A percentile compares a stretch with the other conserved stretches of the same genome.
Conservation (phyloP, 2,329 filamentous ascomycete genomes). For the Decorospora gaudefroyi region DNA sequence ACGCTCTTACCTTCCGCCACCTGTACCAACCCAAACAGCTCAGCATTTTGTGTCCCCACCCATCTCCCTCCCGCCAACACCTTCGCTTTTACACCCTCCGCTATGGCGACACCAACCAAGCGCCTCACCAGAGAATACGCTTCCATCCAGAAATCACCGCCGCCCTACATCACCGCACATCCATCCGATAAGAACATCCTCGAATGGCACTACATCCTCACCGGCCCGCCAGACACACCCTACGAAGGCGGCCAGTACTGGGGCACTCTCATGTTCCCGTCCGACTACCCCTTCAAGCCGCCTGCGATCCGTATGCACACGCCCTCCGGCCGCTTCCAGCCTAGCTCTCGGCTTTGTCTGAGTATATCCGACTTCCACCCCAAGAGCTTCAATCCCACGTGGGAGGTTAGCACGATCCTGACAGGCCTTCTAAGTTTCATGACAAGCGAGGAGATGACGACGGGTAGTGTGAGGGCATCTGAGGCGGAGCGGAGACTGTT, state of each 20-base stretch:
- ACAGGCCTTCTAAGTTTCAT: conserved; percentile 95
- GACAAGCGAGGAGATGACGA: conserved; percentile 99
- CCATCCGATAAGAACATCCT: conserved; percentile 90
- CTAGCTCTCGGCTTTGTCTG: conserved; percentile 86
- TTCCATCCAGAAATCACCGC: conserved; percentile 72
- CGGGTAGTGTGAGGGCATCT: conserved; percentile 79
- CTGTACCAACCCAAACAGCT: no score
- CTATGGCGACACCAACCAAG: conserved; percentile 50
- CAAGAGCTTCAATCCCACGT: conserved; percentile 96
- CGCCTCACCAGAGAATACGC: conserved; percentile 66
- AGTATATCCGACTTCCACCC: conserved; percentile 98
- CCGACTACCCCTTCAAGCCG: conserved; percentile 95
- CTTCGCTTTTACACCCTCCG: conserved; percentile 9
- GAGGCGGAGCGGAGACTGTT: conserved; percentile 77
- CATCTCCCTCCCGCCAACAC: conserved; percentile 4
- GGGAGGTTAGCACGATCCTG: conserved; percentile 96
- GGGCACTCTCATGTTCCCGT: conserved; percentile 93
- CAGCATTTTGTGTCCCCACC: no score
- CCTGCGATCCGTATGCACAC: conserved; percentile 99
- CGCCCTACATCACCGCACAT: conserved; percentile 86
- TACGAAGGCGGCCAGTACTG: conserved; percentile 97
- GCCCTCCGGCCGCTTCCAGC: conserved; percentile 91
- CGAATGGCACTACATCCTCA: conserved; percentile 96
- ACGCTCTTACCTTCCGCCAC: conserved; percentile 12
- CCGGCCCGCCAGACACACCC: conserved; percentile 88